Conservation (phyloP, 495 filamentous ascomycete species). For the Trichoderma asperelloides region DNA sequence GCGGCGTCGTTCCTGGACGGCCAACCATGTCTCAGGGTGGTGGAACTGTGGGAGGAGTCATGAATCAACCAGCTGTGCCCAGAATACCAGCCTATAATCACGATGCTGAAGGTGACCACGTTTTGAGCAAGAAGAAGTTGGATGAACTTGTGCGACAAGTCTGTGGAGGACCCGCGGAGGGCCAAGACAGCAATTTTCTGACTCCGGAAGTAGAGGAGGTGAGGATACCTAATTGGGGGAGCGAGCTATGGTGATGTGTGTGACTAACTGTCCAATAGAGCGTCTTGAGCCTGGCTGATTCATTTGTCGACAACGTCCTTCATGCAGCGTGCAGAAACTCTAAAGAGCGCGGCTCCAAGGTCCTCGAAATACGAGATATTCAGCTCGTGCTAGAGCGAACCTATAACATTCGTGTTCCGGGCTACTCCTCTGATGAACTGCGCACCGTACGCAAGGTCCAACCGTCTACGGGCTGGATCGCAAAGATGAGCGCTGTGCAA, state of each 20-base stretch:
- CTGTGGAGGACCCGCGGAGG: conserved; percentile 66
- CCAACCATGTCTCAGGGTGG: conserved; percentile 72
- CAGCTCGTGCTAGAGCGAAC: conserved; percentile 93
- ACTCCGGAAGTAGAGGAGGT: conserved; percentile 95
- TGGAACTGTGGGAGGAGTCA: conserved; percentile 61
- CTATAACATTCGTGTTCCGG: conserved; percentile 96
- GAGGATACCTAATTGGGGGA: conserved; percentile 23
- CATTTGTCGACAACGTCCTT: conserved; percentile 88
- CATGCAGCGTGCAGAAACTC: conserved; percentile 80
- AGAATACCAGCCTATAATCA: conserved; percentile 74
- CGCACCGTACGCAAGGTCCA: conserved; percentile 87
- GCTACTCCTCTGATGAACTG: conserved; percentile 87
- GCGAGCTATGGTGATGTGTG: background rate
- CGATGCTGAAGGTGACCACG: conserved; percentile 79
- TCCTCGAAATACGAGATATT: conserved; percentile 85
- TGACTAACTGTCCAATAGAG: conserved; percentile 41
- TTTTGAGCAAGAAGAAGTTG: conserved; percentile 91
- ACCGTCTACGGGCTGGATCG: conserved; percentile 76
- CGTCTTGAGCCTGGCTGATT: conserved; percentile 81
- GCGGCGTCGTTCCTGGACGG: conserved; percentile 52
- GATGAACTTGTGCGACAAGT: conserved; percentile 93
- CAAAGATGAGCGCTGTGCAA: conserved; percentile 92
- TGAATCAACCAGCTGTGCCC: conserved; percentile 76
- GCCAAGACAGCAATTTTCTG: conserved; percentile 56
- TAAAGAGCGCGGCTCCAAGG: conserved; percentile 81